These are phyloP conservation scores for Solanum chacoense DNA, from an alignment of 305 asterid genomes.

Conservation along the genomic window DNA sequence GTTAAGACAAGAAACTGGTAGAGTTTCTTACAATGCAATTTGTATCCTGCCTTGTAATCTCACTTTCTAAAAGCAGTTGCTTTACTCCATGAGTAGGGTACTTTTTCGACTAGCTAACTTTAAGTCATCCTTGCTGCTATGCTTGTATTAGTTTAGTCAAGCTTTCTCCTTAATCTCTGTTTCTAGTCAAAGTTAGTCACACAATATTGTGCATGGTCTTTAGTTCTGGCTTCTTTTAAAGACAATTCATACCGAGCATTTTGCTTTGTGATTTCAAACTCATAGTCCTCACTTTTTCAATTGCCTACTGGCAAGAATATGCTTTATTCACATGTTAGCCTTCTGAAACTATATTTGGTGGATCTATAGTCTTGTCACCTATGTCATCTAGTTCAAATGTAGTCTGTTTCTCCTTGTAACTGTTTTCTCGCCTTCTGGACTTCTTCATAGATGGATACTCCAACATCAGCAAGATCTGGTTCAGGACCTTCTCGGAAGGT, in stretches of 20 bases:
- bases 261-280: not conserved
- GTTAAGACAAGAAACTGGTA: not conserved
- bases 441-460: slow-evolving; percentile 59
- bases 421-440: slow-evolving; percentile 16
- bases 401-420: slow-evolving; percentile 2
- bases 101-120: not conserved
- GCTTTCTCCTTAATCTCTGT: not conserved
- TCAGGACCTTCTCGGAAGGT: slow-evolving; percentile 94
- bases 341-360: not conserved
- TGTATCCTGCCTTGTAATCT: not conserved
- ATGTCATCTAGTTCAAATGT: not conserved
- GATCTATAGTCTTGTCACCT: not conserved
- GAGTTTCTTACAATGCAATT: not conserved
- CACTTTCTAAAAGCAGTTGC: not conserved
- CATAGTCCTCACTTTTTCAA: not conserved
- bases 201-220: not conserved
- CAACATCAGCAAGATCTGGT: slow-evolving; percentile 68
- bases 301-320: not conserved
- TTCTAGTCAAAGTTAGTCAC: not conserved
- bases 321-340: not conserved
- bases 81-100: not conserved
- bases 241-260: not conserved
- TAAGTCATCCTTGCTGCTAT: not conserved
- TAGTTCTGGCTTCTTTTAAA: not conserved
- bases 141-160: not conserved